These are phyloP conservation scores for Aspergillus hiratsukae DNA, from an alignment of 2,329 filamentous ascomycete genomes.

Conservation along the genomic window DNA sequence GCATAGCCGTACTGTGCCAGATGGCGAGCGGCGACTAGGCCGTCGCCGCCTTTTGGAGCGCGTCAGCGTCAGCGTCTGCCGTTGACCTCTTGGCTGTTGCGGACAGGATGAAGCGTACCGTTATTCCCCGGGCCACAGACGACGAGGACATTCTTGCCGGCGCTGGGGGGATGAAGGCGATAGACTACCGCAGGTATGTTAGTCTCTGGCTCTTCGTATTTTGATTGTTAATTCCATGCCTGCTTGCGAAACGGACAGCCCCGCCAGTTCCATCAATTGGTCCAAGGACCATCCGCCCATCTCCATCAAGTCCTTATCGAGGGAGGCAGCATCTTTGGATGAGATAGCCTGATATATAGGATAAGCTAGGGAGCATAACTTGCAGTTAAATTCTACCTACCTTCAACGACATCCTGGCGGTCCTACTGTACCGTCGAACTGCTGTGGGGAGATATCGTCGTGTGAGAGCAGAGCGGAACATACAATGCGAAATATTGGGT, in stretches of 20 bases:
- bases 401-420: slow-evolving; percentile 40
- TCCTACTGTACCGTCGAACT: slow-evolving; percentile 23
- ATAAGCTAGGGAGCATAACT: background rate
- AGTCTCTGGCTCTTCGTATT: background rate
- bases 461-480: slow-evolving; percentile 22
- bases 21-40: slow-evolving; percentile 88
- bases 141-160: slow-evolving; percentile 70
- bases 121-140: slow-evolving; percentile 84
- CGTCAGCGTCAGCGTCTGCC: background rate
- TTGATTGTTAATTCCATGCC: slow-evolving; percentile 22
- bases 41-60: slow-evolving; percentile 72
- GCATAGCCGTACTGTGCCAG: slow-evolving; percentile 87
- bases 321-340: slow-evolving; percentile 78
- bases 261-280: slow-evolving; percentile 95
- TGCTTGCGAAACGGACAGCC: slow-evolving; percentile 86
- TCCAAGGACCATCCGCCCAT: slow-evolving; percentile 85
- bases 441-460: slow-evolving; percentile 11
- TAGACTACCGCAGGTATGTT: slow-evolving; percentile 56
- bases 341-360: slow-evolving; percentile 63
- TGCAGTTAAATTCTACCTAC: slow-evolving; percentile 17
- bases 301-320: slow-evolving; percentile 92
- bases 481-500: slow-evolving; percentile 12
- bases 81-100: background rate
- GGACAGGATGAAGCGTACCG: slow-evolving; percentile 27
- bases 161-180: slow-evolving; percentile 69